Conservation (phyloP, 2,329 filamentous ascomycete genomes). For the Emmonsia crescens region DNA sequence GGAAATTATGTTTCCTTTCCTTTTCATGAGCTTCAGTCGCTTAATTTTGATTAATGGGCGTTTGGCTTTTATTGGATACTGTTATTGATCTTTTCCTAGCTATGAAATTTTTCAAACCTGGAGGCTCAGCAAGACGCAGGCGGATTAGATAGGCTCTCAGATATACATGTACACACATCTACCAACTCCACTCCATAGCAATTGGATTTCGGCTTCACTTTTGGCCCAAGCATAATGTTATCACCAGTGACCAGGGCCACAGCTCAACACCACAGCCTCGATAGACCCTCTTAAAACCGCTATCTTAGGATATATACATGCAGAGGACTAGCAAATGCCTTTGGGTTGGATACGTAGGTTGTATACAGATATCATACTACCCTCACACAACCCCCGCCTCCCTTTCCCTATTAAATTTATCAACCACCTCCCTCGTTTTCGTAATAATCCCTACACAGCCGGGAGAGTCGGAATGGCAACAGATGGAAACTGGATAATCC, state of each 20-base stretch:
- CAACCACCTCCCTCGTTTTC: constrained; percentile 29
- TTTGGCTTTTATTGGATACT: neutral
- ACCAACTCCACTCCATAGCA: neutral
- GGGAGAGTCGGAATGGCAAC: constrained; percentile 40
- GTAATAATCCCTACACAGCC: constrained; percentile 36
- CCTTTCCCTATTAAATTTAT: constrained; percentile 32
- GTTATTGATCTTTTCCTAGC: neutral
- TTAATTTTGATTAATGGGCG: neutral
- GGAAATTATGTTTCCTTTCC: neutral
- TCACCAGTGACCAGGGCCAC: neutral
- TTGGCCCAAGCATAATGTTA: neutral
- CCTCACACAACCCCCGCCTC: neutral
- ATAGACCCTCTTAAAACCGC: neutral
- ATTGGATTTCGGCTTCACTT: neutral
- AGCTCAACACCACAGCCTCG: neutral
- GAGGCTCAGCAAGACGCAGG: neutral
- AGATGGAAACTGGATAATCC: constrained; percentile 34
- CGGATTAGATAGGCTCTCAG: neutral
- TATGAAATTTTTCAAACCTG: neutral
- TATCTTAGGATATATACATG: neutral
- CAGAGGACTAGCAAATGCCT: neutral
- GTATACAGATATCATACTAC: neutral
- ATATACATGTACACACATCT: neutral
- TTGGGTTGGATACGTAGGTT: neutral
- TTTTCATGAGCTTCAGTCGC: neutral